These are phyloP conservation scores for Phytopythium kandeliae DNA, from an alignment of 352 stramenopile species.

Conservation along the genomic window DNA sequence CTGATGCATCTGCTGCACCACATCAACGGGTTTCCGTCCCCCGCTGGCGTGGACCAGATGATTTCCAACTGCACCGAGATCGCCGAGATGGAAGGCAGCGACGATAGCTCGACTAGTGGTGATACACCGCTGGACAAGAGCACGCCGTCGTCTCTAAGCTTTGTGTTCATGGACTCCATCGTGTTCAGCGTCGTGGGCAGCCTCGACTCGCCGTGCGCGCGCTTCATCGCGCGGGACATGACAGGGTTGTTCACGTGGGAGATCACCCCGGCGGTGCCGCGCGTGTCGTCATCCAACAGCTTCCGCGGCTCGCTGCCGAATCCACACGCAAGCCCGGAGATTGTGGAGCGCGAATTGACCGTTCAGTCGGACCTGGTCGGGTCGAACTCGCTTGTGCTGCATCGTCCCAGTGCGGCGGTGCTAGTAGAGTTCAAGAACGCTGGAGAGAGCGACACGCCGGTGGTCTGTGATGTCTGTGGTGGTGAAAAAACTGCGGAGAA, in stretches of 20 bases:
- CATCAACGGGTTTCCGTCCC: constrained; percentile 80
- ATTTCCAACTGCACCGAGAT: constrained; percentile 76
- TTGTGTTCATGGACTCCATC: constrained; percentile 87
- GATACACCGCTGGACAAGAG: constrained; percentile 14
- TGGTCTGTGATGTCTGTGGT: constrained; percentile 45
- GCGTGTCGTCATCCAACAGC: constrained; percentile 5
- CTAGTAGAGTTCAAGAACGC: constrained; percentile 53
- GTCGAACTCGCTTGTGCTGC: constrained; percentile 29
- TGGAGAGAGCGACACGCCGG: constrained; percentile 19
- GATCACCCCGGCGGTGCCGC: constrained; percentile 38
- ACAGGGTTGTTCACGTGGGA: constrained; percentile 84
- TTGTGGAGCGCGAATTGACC: constrained; percentile 35
- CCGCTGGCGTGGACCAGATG: constrained; percentile 81
- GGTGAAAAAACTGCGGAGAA: constrained; percentile 42
- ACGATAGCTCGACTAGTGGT: constrained; percentile 7
- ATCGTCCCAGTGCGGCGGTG: constrained; percentile 38
- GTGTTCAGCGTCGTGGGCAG: constrained; percentile 81
- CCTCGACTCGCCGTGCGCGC: constrained; percentile 63
- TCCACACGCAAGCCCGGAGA: constrained; percentile 1
- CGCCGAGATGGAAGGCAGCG: constrained; percentile 27
- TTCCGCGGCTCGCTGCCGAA: constrained; percentile 15
- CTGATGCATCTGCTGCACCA: constrained; percentile 85
- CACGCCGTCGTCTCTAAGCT: constrained; percentile 48
- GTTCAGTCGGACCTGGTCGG: constrained; percentile 24
- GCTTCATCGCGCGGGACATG: constrained; percentile 82